Evolutionary conservation across 768 basidiomycete genomes (phyloP).

Genomic region (Filobasidium wieringae): DNA sequence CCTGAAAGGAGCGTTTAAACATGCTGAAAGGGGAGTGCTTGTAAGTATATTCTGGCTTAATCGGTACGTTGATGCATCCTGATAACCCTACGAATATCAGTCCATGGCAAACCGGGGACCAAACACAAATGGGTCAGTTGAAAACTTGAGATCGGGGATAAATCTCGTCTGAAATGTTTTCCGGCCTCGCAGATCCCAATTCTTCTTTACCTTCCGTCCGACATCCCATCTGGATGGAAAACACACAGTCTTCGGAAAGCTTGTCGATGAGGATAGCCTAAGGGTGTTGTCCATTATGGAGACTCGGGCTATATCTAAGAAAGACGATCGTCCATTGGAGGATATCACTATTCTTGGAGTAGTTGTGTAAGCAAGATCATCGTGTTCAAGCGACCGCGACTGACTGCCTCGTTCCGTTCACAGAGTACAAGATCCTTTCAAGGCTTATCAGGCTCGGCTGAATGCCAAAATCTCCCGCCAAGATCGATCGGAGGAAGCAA

Average conservation of each 20-base stretch:
- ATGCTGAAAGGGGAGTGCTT: constrained; percentile 69
- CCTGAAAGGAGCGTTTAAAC: constrained; percentile 73
- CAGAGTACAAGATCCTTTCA: constrained; percentile 72
- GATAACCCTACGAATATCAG: constrained; percentile 10
- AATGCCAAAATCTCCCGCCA: constrained; percentile 44
- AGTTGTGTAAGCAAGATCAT: constrained; percentile 53
- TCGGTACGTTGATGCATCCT: not conserved
- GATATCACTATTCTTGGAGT: constrained; percentile 74
- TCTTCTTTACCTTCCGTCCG: constrained; percentile 77
- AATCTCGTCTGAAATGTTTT: not conserved
- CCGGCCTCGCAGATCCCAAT: constrained; percentile 58
- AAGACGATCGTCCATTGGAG: constrained; percentile 76
- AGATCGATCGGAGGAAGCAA: constrained; percentile 42
- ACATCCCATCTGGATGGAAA: constrained; percentile 80
- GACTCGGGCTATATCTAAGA: constrained; percentile 63
- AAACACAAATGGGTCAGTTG: constrained; percentile 60
- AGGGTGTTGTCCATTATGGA: constrained; percentile 54
- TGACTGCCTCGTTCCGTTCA: not conserved
- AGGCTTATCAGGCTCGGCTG: constrained; percentile 74
- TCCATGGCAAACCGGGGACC: constrained; percentile 96
- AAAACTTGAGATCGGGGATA: not conserved
- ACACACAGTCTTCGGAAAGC: constrained; percentile 91
- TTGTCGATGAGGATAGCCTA: constrained; percentile 86
- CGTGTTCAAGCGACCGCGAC: not conserved
- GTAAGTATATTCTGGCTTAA: constrained; percentile 17